phyloP scores from a whole-genome alignment of 164 flowering plant genomes.

The Paratinospora sagittata region DNA sequence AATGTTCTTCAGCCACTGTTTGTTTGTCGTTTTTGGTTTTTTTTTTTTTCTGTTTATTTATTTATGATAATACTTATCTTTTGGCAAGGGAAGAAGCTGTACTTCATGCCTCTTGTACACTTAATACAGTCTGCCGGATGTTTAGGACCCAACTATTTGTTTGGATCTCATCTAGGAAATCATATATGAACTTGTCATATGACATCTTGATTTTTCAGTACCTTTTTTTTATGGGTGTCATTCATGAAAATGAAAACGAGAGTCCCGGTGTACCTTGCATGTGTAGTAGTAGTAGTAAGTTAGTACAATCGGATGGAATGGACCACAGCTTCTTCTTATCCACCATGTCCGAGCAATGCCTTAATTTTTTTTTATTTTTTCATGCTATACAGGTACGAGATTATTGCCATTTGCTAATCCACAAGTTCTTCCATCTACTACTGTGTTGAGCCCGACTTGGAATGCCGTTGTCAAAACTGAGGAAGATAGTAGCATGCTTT shows the following conservation, averaged over 20 bases:
- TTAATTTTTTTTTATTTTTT: conserved; percentile 6
- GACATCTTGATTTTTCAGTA: not conserved
- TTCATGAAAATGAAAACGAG: not conserved
- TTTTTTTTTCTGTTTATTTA: too few species aligned
- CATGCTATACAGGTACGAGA: conserved; percentile 33
- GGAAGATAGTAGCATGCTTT: conserved; percentile 25
- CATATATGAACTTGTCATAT: not conserved
- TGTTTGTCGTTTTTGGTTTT: too few species aligned
- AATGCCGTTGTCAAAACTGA: conserved; percentile 36
- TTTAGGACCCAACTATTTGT: not conserved
- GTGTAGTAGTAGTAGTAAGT: too few species aligned
- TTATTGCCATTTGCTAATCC: conserved; percentile 37
- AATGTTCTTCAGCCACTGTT: too few species aligned
- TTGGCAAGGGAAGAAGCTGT: not conserved
- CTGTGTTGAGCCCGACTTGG: conserved; percentile 40
- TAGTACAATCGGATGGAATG: too few species aligned
- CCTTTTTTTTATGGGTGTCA: not conserved
- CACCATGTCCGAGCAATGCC: not conserved
- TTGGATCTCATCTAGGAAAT: not conserved
- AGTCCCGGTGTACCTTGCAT: not conserved
- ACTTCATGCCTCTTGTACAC: not conserved
- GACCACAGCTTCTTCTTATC: too few species aligned
- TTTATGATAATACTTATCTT: not conserved
- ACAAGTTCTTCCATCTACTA: conserved; percentile 29
- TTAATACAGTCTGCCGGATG: not conserved